Evolutionary conservation across 1,139 yeast species (phyloP), one percentile per base, ranked within the genome.

Genomic region (Suhomyces chickasaworum): DNA sequence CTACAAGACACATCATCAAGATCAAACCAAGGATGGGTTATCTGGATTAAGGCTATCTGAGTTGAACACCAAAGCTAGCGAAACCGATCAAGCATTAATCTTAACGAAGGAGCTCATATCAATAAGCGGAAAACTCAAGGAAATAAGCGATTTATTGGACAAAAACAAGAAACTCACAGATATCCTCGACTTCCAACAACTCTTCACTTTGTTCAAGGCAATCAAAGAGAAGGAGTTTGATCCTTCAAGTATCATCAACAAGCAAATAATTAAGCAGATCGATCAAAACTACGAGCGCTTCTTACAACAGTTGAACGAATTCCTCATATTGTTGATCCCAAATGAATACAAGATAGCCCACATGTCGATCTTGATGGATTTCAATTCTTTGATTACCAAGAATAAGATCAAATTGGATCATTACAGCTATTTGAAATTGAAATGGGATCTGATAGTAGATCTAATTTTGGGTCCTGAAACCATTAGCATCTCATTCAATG

Each of bases 241-340:
- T 23, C 27, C 48, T 7, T 45, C 49, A 12, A 27, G 36, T 6
- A 31, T 49, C 7, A 43, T 50, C 31, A 41, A 50, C 30, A 47
- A 45, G 30, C 46, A 49, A 22, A 46, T 50, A 7, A 20, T 47
- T n/a, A 42, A 42, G 17, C 27, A 37, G 10, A 13, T 44, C 17
- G 52, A 44, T 9, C 33, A 15, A 4, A 34, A 48, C 27, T 29
- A 49, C 36, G 48, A 48, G n/a, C 13, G 42, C 18, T 50, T 56
- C 46, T 31, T 59, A 3, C 41, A 45, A 1, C 54, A 56, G 20
- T 55, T 64, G 47, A 57, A 64, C 39, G 58, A 59, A n/a, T 57
- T 59, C 35, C 46, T 61, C 18, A 35, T 45, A 29, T 27, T 41
- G 16, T 55, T 60, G 36, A 42, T 69, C 18, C 75, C 75, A 1